These are phyloP conservation scores for Fusarium zealandicum DNA, from an alignment of 2,329 filamentous ascomycete species.

Conservation along the genomic window DNA sequence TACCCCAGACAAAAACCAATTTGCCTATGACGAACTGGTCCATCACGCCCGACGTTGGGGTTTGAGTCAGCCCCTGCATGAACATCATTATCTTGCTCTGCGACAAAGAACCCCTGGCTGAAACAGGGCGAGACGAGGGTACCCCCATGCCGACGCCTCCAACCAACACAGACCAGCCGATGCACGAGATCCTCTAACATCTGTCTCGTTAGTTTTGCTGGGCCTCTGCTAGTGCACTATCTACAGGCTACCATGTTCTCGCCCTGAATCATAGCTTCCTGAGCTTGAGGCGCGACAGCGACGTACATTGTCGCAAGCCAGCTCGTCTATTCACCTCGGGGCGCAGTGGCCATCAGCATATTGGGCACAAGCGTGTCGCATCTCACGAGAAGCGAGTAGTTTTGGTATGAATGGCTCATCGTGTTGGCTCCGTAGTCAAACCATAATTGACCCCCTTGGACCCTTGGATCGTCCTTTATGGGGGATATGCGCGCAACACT, in stretches of 20 bases:
- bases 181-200: conserved; percentile 19
- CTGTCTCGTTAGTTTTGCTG: conserved; percentile 12
- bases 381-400: neutral
- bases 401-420: conserved; percentile 13
- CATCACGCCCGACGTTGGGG: neutral
- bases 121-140: conserved; percentile 31
- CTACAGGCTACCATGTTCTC: conserved; percentile 9
- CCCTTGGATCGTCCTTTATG: conserved; percentile 21
- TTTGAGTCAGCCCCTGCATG: conserved; percentile 22
- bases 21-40: conserved; percentile 1
- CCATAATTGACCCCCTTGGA: conserved; percentile 22
- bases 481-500: conserved; percentile 9
- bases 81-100: conserved; percentile 21
- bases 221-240: conserved; percentile 17
- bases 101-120: conserved; percentile 25
- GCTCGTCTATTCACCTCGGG: conserved; percentile 4
- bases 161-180: conserved; percentile 7
- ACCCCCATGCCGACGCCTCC: conserved; percentile 11
- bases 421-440: conserved; percentile 16
- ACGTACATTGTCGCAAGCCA: conserved; percentile 17
- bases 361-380: neutral
- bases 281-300: conserved; percentile 4
- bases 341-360: neutral
- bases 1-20: conserved; percentile 20
- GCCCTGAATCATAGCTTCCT: conserved; percentile 17